Percentiles rank a stretch among this genome's conserved stretches.
phyloP scores from a whole-genome alignment of 2,329 filamentous ascomycete species.

The Beauveria varroae region DNA sequence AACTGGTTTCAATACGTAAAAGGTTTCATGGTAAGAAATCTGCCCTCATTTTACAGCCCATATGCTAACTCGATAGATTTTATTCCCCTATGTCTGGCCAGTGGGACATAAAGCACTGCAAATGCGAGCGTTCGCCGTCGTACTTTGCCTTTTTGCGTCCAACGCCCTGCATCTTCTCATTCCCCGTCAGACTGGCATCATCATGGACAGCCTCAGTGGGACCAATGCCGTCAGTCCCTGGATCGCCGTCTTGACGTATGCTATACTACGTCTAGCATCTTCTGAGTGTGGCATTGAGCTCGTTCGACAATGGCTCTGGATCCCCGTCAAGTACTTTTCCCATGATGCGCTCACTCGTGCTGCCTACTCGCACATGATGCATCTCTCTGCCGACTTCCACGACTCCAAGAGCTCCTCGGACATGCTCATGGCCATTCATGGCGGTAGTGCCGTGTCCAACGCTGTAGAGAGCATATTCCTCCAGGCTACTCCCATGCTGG shows the following conservation, averaged over 20 bases:
- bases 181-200: slow-evolving; percentile 73
- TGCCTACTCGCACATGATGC: slow-evolving; percentile 52
- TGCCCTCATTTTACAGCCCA: slow-evolving; percentile 1
- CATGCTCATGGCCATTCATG: slow-evolving; percentile 48
- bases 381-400: slow-evolving; percentile 54
- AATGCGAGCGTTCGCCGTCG: slow-evolving; percentile 58
- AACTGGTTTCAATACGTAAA: slow-evolving; percentile 73
- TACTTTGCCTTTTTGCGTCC: slow-evolving; percentile 58
- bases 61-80: slow-evolving; percentile 40
- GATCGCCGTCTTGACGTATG: slow-evolving; percentile 45
- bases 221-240: slow-evolving; percentile 41
- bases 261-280: slow-evolving; percentile 41
- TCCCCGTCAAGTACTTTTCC: slow-evolving; percentile 51
- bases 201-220: slow-evolving; percentile 61
- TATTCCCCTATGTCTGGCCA: slow-evolving; percentile 76
- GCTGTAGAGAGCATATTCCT: slow-evolving; percentile 53
- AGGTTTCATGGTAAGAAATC: slow-evolving; percentile 50
- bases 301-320: slow-evolving; percentile 47
- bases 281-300: slow-evolving; percentile 49
- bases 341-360: slow-evolving; percentile 45
- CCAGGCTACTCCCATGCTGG: slow-evolving; percentile 50
- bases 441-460: slow-evolving; percentile 45
- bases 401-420: slow-evolving; percentile 54
- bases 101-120: slow-evolving; percentile 59
- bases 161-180: slow-evolving; percentile 70